These are phyloP conservation scores for Guillardia theta DNA, from an alignment of 78 protist genomes.

Conservation along the genomic window DNA sequence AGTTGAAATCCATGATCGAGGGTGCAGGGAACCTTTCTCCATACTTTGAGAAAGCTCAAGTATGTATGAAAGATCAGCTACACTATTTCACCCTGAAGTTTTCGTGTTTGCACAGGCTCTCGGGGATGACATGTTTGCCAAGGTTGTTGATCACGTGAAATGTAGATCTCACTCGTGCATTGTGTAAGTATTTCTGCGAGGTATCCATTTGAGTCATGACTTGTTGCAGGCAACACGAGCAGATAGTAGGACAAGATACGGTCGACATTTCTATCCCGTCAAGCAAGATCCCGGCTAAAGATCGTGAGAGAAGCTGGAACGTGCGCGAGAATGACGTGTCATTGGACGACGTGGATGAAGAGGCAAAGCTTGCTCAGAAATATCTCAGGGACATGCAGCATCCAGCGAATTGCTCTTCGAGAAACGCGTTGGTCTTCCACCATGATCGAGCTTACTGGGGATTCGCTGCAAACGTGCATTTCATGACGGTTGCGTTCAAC, in stretches of 20 bases:
- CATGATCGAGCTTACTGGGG: constrained; percentile 4
- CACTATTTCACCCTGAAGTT: too few species aligned
- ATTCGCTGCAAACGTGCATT: not conserved
- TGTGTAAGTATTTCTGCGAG: too few species aligned
- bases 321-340: not conserved
- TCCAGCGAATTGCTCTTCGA: not conserved
- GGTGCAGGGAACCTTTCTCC: too few species aligned
- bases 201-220: not conserved
- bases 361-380: not conserved
- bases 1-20: too few species aligned
- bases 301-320: too few species aligned
- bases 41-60: too few species aligned
- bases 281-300: too few species aligned
- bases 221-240: not conserved
- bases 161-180: too few species aligned
- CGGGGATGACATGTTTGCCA: too few species aligned
- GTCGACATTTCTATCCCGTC: not conserved
- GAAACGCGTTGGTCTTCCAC: not conserved
- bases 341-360: not conserved
- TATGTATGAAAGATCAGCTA: too few species aligned
- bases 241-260: not conserved
- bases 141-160: too few species aligned
- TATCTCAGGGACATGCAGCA: not conserved
- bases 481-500: not conserved
- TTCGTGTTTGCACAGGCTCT: too few species aligned